Evolutionary conservation across 2,329 filamentous ascomycete species (phyloP).

Genomic region (Aschersonia sp.): DNA sequence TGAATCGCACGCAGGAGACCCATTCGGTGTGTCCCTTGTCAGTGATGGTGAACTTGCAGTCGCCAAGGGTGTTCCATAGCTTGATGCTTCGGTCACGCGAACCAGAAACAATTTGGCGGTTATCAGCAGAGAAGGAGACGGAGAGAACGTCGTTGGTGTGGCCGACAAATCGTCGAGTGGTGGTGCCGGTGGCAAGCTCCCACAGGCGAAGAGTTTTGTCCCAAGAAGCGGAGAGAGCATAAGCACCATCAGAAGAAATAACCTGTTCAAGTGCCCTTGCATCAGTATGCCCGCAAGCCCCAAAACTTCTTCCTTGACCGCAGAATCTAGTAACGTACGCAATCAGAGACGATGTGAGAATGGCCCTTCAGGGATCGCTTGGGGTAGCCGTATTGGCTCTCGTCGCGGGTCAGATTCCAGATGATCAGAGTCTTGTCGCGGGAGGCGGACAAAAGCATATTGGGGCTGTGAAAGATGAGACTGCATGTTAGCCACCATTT

Average conservation of each 20-base stretch:
- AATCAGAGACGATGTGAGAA: conserved; percentile 99
- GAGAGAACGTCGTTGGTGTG: conserved; percentile 99
- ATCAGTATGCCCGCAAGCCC: conserved; percentile 9
- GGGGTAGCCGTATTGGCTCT: conserved; percentile 95
- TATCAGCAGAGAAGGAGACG: conserved; percentile 99
- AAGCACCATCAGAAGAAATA: conserved; percentile 98
- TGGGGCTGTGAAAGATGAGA: conserved; percentile 47
- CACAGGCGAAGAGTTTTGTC: conserved; percentile 99
- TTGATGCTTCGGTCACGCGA: conserved; percentile 98
- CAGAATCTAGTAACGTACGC: conserved; percentile 50
- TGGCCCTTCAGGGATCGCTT: conserved; percentile 98
- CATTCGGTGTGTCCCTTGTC: conserved; percentile 99
- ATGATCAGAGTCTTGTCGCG: conserved; percentile 99
- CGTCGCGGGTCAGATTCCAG: conserved; percentile 99
- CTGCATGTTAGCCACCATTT: no score
- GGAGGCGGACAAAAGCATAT: conserved; percentile 96
- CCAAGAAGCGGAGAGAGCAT: conserved; percentile 97
- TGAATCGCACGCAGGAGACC: conserved; percentile 99
- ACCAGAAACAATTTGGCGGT: conserved; percentile 98
- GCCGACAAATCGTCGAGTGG: conserved; percentile 95
- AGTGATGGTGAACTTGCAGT: conserved; percentile 99
- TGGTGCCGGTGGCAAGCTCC: conserved; percentile 95
- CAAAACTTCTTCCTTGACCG: neutral
- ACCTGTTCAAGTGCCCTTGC: conserved; percentile 40
- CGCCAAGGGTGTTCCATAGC: conserved; percentile 99